Base-by-base conservation (phyloP, 2,329 filamentous ascomycete species). In the Beauveria varroae region DNA sequence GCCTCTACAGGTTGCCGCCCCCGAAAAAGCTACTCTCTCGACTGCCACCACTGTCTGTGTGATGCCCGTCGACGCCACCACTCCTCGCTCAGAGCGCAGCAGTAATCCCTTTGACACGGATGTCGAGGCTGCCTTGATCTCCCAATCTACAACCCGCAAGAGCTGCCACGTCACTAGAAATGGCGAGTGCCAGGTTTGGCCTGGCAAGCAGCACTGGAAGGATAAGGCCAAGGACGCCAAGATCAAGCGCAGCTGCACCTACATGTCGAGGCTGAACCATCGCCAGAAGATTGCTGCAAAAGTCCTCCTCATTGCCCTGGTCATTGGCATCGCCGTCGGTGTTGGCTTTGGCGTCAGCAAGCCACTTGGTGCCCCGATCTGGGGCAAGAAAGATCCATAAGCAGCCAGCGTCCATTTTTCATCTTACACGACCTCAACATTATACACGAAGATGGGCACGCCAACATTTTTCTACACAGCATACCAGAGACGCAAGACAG, bases 321-420 rank as follows among this genome's bases (percentile, higher is more conserved):
- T 85, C 22, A 68, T 86, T 5, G 81, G 81, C 55, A 70, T 81
- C 56, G 82, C 80, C 16, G 77, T 86, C 10, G 81, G 76, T 49
- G 73, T 87, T 24, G 84, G 84, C 24, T 76, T 87, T 51, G 84
- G 84, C 54, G 76, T 87, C 65, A 86, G 82, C 76, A 86, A 83
- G 71, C 79, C 82, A 3, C 74, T 86, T 1, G 79, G 81, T 14
- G 83, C 83, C n/a, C 77, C 78, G 18, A 82, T 86, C 65, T 86
- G 83, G 83, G 72, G 77, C 68, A 71, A 72, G 65, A 67, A 71
- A 24, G 65, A 69, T 62, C 63, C 67, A 60, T 60, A 34, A 62
- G 54, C 41, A 26, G 14, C 5, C 20, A 20, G 14, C n/a, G 1
- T 5, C 14, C 6, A n/a, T 20, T 16, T 51, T 46, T 12, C 40